phyloP scores from a whole-genome alignment of 176 grass and related monocot genomes.

The Canna indica region DNA sequence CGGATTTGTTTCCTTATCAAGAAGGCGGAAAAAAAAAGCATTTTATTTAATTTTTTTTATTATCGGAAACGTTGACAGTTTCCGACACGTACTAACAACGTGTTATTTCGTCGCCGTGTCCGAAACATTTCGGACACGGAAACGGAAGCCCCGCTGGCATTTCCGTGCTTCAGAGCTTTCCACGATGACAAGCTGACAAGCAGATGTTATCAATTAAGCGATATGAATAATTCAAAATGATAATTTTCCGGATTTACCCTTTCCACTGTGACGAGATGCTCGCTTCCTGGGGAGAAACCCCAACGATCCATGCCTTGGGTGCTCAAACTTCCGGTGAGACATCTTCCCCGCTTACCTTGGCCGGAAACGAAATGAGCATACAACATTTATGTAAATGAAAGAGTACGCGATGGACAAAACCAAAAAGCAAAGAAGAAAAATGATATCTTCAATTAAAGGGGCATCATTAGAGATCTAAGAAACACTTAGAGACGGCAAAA shows the following conservation, averaged over 20 bases:
- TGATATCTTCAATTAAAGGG: neutral
- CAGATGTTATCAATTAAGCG: no score
- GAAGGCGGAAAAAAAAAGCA: no score
- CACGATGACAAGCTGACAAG: neutral
- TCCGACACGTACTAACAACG: no score
- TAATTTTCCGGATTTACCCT: conserved; percentile 32
- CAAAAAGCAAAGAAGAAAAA: neutral
- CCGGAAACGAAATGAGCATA: neutral
- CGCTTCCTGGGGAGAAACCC: conserved; percentile 96
- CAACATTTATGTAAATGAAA: neutral
- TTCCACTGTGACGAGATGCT: conserved; percentile 67
- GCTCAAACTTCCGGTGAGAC: conserved; percentile 98
- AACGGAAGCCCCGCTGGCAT: no score
- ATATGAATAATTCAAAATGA: neutral
- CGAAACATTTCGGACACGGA: no score
- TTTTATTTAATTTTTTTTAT: no score
- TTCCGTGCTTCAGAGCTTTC: no score
- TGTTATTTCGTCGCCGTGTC: no score
- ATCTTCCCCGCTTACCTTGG: conserved; percentile 28
- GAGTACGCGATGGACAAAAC: neutral
- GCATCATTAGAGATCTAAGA: neutral
- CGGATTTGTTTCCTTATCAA: no score
- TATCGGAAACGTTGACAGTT: no score
- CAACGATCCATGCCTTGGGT: conserved; percentile 92
- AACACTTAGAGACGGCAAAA: no score